phyloP scores from a whole-genome alignment of 345 rosid genomes.

The Conringia planisiliqua region DNA sequence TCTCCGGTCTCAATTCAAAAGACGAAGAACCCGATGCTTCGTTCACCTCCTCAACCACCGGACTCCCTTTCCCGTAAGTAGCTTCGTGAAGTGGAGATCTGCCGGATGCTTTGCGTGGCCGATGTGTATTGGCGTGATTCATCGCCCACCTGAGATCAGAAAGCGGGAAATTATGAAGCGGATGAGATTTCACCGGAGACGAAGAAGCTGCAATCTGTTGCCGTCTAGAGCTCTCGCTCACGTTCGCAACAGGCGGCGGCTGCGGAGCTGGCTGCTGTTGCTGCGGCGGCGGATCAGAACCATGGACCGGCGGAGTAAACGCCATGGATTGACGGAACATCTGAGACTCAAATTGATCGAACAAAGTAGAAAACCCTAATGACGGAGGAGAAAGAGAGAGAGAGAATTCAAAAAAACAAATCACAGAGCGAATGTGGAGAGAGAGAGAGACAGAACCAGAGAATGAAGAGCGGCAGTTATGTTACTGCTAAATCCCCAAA shows the following conservation, averaged over 20 bases:
- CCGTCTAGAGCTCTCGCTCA: slow-evolving; percentile 29
- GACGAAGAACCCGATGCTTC: slow-evolving; percentile 27
- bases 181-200: slow-evolving; percentile 49
- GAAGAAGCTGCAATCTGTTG: slow-evolving; percentile 50
- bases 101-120: slow-evolving; percentile 42
- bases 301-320: slow-evolving; percentile 28
- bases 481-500: slow-evolving; percentile 18
- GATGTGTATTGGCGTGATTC: slow-evolving; percentile 42
- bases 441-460: slow-evolving; percentile 15
- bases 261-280: slow-evolving; percentile 7
- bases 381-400: background rate
- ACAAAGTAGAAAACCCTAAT: slow-evolving; percentile 21
- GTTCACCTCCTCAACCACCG: slow-evolving; percentile 16
- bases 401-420: background rate
- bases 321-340: slow-evolving; percentile 33
- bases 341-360: background rate
- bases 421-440: slow-evolving; percentile 15
- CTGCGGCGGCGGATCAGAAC: slow-evolving; percentile 17
- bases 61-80: slow-evolving; percentile 8
- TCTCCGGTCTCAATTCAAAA: slow-evolving; percentile 20
- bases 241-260: slow-evolving; percentile 9
- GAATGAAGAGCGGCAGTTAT: slow-evolving; percentile 32
- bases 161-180: slow-evolving; percentile 66
- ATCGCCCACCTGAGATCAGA: slow-evolving; percentile 59
- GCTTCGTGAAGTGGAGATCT: slow-evolving; percentile 36